Evolutionary conservation across 768 basidiomycete genomes (phyloP).

Genomic region (Russula vinacea): DNA sequence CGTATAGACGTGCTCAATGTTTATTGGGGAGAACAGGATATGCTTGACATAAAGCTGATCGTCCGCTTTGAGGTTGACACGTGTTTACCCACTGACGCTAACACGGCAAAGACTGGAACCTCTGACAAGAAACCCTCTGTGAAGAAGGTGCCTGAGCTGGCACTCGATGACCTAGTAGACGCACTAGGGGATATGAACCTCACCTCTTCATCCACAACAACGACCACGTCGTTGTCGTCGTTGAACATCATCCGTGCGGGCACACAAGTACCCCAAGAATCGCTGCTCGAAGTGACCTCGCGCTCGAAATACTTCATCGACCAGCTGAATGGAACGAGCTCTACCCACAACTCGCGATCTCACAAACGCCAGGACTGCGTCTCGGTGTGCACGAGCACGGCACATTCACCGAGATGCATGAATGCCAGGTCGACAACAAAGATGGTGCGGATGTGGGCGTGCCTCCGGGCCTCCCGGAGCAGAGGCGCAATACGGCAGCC

Average conservation of each 20-base stretch:
- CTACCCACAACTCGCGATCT: slow-evolving; percentile 66
- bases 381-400: slow-evolving; percentile 58
- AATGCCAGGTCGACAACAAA: slow-evolving; percentile 39
- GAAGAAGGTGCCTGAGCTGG: background rate
- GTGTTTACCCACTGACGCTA: slow-evolving; percentile 7
- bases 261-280: slow-evolving; percentile 21
- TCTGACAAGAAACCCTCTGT: background rate
- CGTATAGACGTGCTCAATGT: background rate
- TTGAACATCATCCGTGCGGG: slow-evolving; percentile 26
- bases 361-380: slow-evolving; percentile 59
- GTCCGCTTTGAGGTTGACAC: slow-evolving; percentile 59
- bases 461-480: too few species aligned
- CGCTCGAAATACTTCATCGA: slow-evolving; percentile 30
- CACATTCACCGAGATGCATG: slow-evolving; percentile 48
- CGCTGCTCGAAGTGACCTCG: slow-evolving; percentile 39
- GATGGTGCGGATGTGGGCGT: too few species aligned
- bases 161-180: slow-evolving; percentile 31
- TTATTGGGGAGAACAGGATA: slow-evolving; percentile 42
- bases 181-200: slow-evolving; percentile 26
- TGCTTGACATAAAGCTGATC: slow-evolving; percentile 55
- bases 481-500: background rate
- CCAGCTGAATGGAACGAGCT: slow-evolving; percentile 53
- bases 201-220: background rate
- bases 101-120: background rate
- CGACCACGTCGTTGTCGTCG: background rate